phyloP scores from a whole-genome alignment of 2,329 filamentous ascomycete genomes.

The Stagonosporopsis chrysanthemi region DNA sequence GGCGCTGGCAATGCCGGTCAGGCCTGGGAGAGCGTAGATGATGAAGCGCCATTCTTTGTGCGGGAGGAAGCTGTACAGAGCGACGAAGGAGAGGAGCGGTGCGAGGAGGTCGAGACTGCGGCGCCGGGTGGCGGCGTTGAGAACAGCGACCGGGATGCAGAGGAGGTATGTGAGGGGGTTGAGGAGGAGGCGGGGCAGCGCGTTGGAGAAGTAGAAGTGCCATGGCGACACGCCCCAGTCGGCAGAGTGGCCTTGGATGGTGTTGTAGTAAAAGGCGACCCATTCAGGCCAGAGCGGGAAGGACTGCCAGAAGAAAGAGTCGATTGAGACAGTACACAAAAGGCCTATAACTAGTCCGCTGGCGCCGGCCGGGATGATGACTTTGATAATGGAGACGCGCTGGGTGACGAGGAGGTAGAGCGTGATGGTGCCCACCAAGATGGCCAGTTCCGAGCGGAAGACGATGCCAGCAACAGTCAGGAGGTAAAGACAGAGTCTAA shows the following conservation, averaged over 20 bases:
- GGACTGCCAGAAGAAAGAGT: constrained; percentile 92
- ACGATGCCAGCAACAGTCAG: constrained; percentile 82
- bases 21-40: constrained; percentile 81
- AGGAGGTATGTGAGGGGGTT: constrained; percentile 73
- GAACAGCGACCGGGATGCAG: constrained; percentile 58
- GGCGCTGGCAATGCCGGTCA: constrained; percentile 79
- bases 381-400: constrained; percentile 61
- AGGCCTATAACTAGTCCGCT: constrained; percentile 72
- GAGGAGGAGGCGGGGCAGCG: constrained; percentile 81
- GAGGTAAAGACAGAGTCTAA: constrained; percentile 72
- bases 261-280: constrained; percentile 89
- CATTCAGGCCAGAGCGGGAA: constrained; percentile 87
- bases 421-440: constrained; percentile 75
- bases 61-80: constrained; percentile 84
- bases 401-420: constrained; percentile 67
- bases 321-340: constrained; percentile 73
- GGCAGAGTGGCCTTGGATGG: constrained; percentile 79
- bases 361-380: constrained; percentile 71
- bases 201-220: constrained; percentile 84
- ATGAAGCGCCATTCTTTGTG: constrained; percentile 98
- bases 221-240: constrained; percentile 88
- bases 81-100: constrained; percentile 75
- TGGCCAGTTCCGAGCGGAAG: constrained; percentile 87
- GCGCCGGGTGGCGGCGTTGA: constrained; percentile 55
- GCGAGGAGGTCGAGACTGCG: constrained; percentile 62